Percentiles rank a stretch among this genome's conserved stretches.
Conservation (phyloP, 2,329 filamentous ascomycete species). For the Leptodontidium sp. region DNA sequence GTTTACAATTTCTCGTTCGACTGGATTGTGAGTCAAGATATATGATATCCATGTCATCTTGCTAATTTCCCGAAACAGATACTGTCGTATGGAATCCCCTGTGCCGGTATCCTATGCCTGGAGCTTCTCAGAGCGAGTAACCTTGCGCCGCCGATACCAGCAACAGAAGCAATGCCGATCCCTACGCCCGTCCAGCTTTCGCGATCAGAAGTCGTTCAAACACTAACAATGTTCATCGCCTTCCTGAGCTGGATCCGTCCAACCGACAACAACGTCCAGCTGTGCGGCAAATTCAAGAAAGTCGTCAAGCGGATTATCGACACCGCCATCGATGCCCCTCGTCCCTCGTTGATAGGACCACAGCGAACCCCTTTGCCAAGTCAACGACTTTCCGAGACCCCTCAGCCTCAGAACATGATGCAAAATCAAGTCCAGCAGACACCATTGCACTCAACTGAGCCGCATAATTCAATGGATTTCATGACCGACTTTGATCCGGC, state of each 20-base stretch:
- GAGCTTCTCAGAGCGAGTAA: constrained; percentile 23
- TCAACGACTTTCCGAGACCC: background rate
- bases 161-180: background rate
- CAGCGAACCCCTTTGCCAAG: background rate
- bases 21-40: constrained; percentile 18
- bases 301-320: constrained; percentile 34
- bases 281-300: constrained; percentile 26
- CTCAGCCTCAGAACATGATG: background rate
- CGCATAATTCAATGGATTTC: constrained; percentile 6
- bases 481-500: constrained; percentile 21
- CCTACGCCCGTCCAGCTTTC: constrained; percentile 17
- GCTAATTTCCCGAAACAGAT: constrained; percentile 6
- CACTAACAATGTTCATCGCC: constrained; percentile 26
- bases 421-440: constrained; percentile 9
- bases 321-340: constrained; percentile 29
- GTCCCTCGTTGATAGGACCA: background rate
- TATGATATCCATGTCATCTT: background rate
- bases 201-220: constrained; percentile 24
- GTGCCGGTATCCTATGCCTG: constrained; percentile 20
- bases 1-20: constrained; percentile 22
- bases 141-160: constrained; percentile 10
- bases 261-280: constrained; percentile 26
- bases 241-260: constrained; percentile 30
- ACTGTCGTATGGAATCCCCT: constrained; percentile 21
- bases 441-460: background rate